Base-by-base conservation (phyloP, 148 eudicot genomes). In the Salicornia ramosissima region DNA sequence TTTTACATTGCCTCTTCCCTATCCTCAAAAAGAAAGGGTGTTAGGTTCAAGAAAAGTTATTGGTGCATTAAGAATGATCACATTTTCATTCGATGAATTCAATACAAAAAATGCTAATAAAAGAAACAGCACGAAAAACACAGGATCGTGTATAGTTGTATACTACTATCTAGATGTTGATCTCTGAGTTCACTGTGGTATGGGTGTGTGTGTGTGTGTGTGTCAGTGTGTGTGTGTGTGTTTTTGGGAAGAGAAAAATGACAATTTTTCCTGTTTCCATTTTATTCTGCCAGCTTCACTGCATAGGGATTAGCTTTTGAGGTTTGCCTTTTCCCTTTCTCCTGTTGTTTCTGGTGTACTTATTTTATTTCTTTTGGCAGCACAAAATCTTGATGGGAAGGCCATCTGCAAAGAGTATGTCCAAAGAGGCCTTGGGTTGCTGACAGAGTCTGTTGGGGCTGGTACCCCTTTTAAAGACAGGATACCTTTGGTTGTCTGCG, bases 381-480 rank as follows among this genome's bases (percentile, higher is more conserved):
- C 84, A 73, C 67, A 79, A 45, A 64, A 51, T 22, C 69, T 79
- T 75, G 86, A 79, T 29, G 91, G 95, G 15, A 91, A 88, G 84
- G 68, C 74, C 70, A 80, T 80, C 65, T 88, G 91, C 79, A 88
- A 86, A 73, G 79, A 75, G 53, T 91, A 80, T 77, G 81, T 88
- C 43, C 94, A 86, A 79, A 78, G 75, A 75, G 97, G 97, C 52
- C 87, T 91, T 66, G 97, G 95, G 59, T 73, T 91, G 79, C 75
- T 79, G n/a, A 77, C 76, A 43, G 83, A 75, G 60, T 72, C 78
- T 19, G 64, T 33, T 40, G 52, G 18, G 64, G 40, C 42, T 34
- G 66, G 49, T 66, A 66, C 56, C 58, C 42, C 58, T 63, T 72
- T 73, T n/a, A 74, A 68, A 55, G 63, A 56, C 61, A 75, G 67